A percentile compares a stretch with the other conserved stretches of the same genome.
These are phyloP conservation scores for Metarhizium album DNA, from an alignment of 2,329 filamentous ascomycete species.

Conservation along the genomic window DNA sequence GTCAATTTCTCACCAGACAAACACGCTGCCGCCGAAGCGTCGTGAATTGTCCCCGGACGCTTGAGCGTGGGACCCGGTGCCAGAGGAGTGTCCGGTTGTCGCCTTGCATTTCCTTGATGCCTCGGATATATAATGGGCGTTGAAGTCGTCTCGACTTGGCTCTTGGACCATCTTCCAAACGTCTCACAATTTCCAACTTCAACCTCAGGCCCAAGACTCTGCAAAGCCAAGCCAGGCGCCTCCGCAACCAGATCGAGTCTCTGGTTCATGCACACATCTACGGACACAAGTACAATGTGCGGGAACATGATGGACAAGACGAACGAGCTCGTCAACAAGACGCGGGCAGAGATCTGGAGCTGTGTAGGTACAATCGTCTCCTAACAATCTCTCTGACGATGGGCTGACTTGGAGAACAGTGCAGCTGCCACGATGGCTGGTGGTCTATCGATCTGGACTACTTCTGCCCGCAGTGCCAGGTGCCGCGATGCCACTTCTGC, in stretches of 20 bases:
- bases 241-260: neutral
- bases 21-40: neutral
- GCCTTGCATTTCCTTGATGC: neutral
- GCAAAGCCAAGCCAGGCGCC: neutral
- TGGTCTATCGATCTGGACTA: slow-evolving; percentile 10
- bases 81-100: neutral
- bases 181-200: neutral
- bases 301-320: neutral
- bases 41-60: neutral
- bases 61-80: no score
- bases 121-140: neutral
- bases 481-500: slow-evolving; percentile 12
- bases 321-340: neutral
- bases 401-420: slow-evolving; percentile 8
- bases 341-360: slow-evolving; percentile 5
- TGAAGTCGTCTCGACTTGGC: neutral
- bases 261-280: neutral
- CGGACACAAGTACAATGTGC: neutral
- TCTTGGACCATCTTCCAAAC: neutral
- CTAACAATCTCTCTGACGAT: neutral
- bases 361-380: slow-evolving; percentile 8
- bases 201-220: neutral
- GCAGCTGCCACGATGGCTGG: slow-evolving; percentile 12
- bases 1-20: neutral
- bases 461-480: slow-evolving; percentile 12